Percentiles rank a stretch among this genome's conserved stretches.
These are phyloP conservation scores for Rehmannia glutinosa DNA, from an alignment of 257 asterid species.

Conservation along the genomic window DNA sequence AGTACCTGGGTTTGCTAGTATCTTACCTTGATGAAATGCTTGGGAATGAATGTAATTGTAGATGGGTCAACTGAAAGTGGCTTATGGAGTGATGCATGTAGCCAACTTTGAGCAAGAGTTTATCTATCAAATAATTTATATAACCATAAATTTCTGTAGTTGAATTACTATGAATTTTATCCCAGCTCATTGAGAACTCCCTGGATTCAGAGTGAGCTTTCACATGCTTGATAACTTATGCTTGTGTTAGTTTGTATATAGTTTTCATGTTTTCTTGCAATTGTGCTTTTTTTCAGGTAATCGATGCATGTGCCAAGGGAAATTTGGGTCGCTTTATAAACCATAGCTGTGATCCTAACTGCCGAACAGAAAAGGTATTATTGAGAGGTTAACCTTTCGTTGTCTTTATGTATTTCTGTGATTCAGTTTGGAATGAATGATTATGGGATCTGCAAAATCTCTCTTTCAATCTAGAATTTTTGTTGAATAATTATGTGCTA, in stretches of 20 bases:
- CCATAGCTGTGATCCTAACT: slow-evolving; percentile 94
- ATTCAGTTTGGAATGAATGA: slow-evolving; percentile 5
- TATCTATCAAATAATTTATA: not conserved
- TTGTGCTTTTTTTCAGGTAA: slow-evolving; percentile 52
- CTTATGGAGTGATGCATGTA: slow-evolving; percentile 4
- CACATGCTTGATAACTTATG: slow-evolving; percentile 6
- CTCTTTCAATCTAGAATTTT: not conserved
- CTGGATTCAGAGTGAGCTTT: slow-evolving; percentile 1
- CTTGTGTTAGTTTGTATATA: slow-evolving; percentile 1
- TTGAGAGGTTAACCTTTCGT: slow-evolving; percentile 15
- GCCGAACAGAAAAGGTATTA: slow-evolving; percentile 89
- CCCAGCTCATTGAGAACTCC: slow-evolving; percentile 1
- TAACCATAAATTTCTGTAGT: not conserved
- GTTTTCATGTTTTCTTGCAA: slow-evolving; percentile 11
- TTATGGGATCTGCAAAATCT: slow-evolving; percentile 6
- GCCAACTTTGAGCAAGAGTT: slow-evolving; percentile 9
- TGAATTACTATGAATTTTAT: slow-evolving; percentile 8
- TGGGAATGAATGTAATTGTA: not conserved
- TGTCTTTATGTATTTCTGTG: slow-evolving; percentile 9
- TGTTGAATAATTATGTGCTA: slow-evolving; percentile 5
- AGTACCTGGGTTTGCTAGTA: not conserved
- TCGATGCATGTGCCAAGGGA: slow-evolving; percentile 94
- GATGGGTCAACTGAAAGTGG: not conserved
- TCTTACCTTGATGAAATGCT: slow-evolving; percentile 6
- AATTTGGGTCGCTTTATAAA: slow-evolving; percentile 89